phyloP scores from a whole-genome alignment of 208 protist species.

The Wallacemonas sp. region DNA sequence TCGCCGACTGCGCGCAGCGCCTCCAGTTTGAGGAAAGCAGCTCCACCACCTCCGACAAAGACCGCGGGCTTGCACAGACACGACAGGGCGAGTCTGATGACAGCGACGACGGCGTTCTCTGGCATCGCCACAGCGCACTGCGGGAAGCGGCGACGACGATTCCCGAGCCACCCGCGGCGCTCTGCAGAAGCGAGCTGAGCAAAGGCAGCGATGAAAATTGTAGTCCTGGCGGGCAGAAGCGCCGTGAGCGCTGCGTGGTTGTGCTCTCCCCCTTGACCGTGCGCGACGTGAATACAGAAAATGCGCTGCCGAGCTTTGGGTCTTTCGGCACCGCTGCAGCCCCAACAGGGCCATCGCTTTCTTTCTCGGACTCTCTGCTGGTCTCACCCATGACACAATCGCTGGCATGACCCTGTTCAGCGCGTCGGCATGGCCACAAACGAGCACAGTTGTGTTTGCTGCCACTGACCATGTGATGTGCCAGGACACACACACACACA shows the following conservation, averaged over 20 bases:
- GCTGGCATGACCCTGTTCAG: too few species aligned
- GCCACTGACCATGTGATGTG: too few species aligned
- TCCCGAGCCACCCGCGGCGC: too few species aligned
- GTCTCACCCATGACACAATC: constrained; percentile 4
- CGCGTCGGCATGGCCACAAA: too few species aligned
- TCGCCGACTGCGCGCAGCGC: constrained; percentile 28
- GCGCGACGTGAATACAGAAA: not conserved
- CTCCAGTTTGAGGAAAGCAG: constrained; percentile 35
- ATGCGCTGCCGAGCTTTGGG: constrained; percentile 1
- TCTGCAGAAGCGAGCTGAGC: too few species aligned
- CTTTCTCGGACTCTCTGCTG: constrained; percentile 8
- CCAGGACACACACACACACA: too few species aligned
- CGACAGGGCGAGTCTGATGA: too few species aligned
- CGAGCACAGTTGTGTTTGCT: too few species aligned
- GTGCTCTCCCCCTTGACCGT: constrained; percentile 24
- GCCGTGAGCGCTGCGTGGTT: not conserved
- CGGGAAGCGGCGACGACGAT: too few species aligned
- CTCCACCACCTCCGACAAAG: not conserved
- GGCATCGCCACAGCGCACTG: not conserved
- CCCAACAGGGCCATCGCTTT: not conserved
- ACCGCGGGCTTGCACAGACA: too few species aligned
- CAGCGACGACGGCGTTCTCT: too few species aligned
- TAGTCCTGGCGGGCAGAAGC: not conserved
- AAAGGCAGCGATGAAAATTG: not conserved
- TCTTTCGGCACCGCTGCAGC: too few species aligned